Conservation (phyloP, 345 rosid genomes). For the Abelmoschus esculentus region DNA sequence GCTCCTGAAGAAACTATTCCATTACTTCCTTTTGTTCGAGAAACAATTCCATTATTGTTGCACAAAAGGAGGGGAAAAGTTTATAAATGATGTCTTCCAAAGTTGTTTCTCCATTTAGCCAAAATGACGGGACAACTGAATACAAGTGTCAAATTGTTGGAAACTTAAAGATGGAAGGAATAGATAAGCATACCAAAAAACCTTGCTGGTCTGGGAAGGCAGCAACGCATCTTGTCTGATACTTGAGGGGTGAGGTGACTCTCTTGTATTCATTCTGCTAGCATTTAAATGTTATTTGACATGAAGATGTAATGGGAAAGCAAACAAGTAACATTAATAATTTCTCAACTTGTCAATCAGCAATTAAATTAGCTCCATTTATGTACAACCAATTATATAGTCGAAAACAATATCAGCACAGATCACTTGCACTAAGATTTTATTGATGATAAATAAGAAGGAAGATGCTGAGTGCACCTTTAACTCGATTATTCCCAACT, state of each 20-base stretch:
- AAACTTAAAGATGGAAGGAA: neutral
- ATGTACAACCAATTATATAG: neutral
- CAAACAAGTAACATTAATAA: neutral
- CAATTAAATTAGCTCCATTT: neutral
- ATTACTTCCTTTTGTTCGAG: neutral
- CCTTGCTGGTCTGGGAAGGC: slow-evolving; percentile 99
- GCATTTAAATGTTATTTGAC: slow-evolving; percentile 7
- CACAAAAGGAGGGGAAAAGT: neutral
- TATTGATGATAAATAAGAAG: neutral
- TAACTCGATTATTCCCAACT: too few relatives aligned
- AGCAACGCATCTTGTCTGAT: slow-evolving; percentile 93
- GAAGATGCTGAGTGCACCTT: neutral
- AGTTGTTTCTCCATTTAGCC: neutral
- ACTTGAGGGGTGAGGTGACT: slow-evolving; percentile 76
- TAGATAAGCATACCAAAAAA: slow-evolving; percentile 50
- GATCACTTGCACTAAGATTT: neutral
- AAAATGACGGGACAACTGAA: neutral
- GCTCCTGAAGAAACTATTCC: neutral
- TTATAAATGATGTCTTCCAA: neutral
- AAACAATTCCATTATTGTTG: neutral
- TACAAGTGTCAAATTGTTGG: neutral
- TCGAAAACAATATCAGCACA: neutral
- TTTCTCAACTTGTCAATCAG: neutral
- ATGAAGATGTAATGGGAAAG: neutral
- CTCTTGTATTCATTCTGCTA: slow-evolving; percentile 81